A percentile compares a stretch with the other conserved stretches of the same genome.
phyloP scores from a whole-genome alignment of 163 green algal genomes.

The Scenedesmus sp. region DNA sequence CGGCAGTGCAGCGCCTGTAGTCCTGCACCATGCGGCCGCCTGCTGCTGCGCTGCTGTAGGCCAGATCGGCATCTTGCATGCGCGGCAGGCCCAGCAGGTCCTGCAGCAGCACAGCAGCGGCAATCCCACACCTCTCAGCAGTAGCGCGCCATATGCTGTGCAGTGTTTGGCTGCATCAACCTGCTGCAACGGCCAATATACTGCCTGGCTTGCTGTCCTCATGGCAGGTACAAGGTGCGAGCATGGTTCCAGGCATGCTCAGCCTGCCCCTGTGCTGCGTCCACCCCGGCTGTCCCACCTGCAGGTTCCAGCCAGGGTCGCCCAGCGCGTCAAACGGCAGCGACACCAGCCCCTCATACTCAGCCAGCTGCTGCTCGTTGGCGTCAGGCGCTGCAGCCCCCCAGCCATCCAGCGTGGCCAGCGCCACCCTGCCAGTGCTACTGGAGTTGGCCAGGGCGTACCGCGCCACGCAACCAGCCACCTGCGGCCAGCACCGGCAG shows the following conservation, averaged over 20 bases:
- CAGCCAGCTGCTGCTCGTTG: slow-evolving; percentile 41
- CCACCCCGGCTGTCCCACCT: not conserved
- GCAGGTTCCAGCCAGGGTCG: slow-evolving; percentile 35
- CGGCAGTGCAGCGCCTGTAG: slow-evolving; percentile 13
- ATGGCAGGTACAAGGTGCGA: too few species aligned
- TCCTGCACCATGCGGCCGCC: slow-evolving; percentile 36
- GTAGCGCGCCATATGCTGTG: too few species aligned
- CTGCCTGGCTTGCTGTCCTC: not conserved
- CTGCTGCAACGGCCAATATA: too few species aligned
- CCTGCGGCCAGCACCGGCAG: not conserved
- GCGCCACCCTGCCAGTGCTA: not conserved
- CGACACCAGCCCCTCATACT: not conserved
- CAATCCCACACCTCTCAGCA: not conserved
- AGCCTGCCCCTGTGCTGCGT: not conserved
- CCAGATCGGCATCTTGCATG: not conserved
- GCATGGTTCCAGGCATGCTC: too few species aligned
- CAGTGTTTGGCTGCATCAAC: too few species aligned
- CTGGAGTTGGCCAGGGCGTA: not conserved
- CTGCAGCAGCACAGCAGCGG: not conserved
- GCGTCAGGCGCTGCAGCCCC: not conserved
- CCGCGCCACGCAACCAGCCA: not conserved
- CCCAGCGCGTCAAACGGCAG: slow-evolving; percentile 14
- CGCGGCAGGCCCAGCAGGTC: slow-evolving; percentile 32
- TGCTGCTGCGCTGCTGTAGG: slow-evolving; percentile 19
- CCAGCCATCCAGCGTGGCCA: not conserved